These are phyloP conservation scores for Houttuynia cordata DNA, from an alignment of 164 flowering plant species.

Conservation along the genomic window DNA sequence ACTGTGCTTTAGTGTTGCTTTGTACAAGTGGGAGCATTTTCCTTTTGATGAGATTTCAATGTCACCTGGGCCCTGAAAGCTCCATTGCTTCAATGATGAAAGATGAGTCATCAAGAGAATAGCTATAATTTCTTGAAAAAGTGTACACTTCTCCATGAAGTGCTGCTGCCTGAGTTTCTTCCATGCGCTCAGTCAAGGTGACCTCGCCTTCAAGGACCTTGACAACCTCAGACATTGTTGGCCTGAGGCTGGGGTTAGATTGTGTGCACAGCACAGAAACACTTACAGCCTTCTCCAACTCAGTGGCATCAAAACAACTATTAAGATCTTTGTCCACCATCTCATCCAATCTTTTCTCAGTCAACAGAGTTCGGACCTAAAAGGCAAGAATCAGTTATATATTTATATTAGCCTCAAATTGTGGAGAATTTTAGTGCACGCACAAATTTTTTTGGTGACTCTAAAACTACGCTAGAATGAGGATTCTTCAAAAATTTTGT, in stretches of 20 bases:
- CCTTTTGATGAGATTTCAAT: too few relatives aligned
- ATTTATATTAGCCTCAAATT: too few relatives aligned
- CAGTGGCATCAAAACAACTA: constrained; percentile 38
- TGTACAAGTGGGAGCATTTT: too few relatives aligned
- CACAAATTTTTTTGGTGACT: constrained; percentile 93
- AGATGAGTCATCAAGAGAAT: constrained; percentile 49
- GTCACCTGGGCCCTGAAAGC: constrained; percentile 89
- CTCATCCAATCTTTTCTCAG: constrained; percentile 57
- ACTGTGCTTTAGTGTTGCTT: too few relatives aligned
- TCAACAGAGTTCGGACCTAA: constrained; percentile 62
- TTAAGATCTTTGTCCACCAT: constrained; percentile 66
- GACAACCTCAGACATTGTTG: constrained; percentile 76
- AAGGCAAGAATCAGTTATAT: background rate
- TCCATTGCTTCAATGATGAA: constrained; percentile 87
- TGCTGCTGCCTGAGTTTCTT: constrained; percentile 31
- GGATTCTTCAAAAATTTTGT: constrained; percentile 78
- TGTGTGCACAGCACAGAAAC: constrained; percentile 64
- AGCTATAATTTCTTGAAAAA: constrained; percentile 45
- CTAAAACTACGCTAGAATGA: too few relatives aligned
- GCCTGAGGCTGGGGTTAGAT: constrained; percentile 59
- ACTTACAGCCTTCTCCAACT: constrained; percentile 53
- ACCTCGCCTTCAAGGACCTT: constrained; percentile 57
- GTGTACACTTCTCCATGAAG: constrained; percentile 23
- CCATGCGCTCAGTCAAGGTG: constrained; percentile 22
- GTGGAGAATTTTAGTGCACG: too few relatives aligned